Conservation (phyloP, 1,284 basidiomycete species). For the Fomes fomentarius region DNA sequence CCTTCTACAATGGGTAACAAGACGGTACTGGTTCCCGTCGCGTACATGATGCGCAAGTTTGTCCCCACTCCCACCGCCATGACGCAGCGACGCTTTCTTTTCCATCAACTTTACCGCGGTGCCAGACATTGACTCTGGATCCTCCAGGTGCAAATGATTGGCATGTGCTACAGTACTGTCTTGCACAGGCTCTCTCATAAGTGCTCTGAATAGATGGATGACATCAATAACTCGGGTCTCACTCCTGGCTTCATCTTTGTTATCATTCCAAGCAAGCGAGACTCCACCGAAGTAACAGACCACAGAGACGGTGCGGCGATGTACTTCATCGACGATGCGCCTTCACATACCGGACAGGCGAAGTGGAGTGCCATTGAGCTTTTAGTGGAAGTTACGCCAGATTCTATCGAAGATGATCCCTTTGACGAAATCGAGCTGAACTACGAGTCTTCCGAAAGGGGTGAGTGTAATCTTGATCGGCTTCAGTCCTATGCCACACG, state of each 20-base stretch:
- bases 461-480: background rate
- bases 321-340: background rate
- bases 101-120: background rate
- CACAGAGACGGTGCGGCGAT: background rate
- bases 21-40: background rate
- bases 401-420: background rate
- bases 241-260: background rate
- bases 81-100: background rate
- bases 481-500: background rate
- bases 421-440: background rate
- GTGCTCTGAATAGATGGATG: background rate
- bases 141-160: background rate
- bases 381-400: background rate
- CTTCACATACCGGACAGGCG: background rate
- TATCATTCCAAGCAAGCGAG: background rate
- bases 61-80: background rate
- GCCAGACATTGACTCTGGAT: background rate
- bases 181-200: background rate
- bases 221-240: too few species aligned
- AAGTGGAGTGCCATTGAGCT: slow-evolving; percentile 3
- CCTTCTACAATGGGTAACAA: too few species aligned
- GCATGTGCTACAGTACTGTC: background rate
- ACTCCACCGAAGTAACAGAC: background rate
- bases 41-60: background rate
- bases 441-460: background rate